Evolutionary conservation across 1,284 basidiomycete genomes (phyloP), one percentile per base, ranked within the genome.

Genomic region (Ustilago tritici): DNA sequence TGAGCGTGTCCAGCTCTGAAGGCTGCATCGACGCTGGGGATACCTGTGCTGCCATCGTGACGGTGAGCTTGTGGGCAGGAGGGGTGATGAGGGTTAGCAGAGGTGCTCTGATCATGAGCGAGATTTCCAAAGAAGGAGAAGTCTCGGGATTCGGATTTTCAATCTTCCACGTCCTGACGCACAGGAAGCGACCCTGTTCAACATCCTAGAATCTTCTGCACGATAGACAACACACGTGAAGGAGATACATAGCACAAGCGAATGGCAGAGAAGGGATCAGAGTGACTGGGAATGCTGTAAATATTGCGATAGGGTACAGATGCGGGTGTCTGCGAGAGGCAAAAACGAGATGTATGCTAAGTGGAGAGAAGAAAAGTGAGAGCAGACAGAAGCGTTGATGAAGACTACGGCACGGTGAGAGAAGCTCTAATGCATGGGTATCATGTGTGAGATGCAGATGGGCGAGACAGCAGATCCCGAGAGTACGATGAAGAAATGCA

Each of bases 1-100:
- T 67, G 31, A 72, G 70, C 41, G 64, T 63, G 23, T 40, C 11
- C 17, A 67, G 43, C 60, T 65, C 64, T 0, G 32, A 6, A 7
- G 32, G 41, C 41, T 36, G 5, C 14, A 50, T n/a, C 15, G 56
- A 3, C 7, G 46, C 15, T 12, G 32, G n/a, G 5, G 38, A 34
- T 2, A 23, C 43, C 23, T 32, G 17, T 43, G 55, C 36, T 17
- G 69, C 55, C 69, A 61, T 65, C 15, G 36, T 54, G 8, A 14
- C 7, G 7, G 6, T 46, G 3, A 3, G 34, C n/a, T 34, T 46
- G 36, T 32, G 38, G n/a, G 53, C 8, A 43, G 11, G 49, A 11
- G 41, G 7, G 28, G n/a, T 32, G 19, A 5, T 28, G 4, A 50
- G 38, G 35, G n/a, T 47, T 8, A 36, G 52, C 23, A 54, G 49